Evolutionary conservation across 768 basidiomycete genomes (phyloP), one percentile per base, ranked within the genome.

Genomic region (Steccherinum ochraceum): DNA sequence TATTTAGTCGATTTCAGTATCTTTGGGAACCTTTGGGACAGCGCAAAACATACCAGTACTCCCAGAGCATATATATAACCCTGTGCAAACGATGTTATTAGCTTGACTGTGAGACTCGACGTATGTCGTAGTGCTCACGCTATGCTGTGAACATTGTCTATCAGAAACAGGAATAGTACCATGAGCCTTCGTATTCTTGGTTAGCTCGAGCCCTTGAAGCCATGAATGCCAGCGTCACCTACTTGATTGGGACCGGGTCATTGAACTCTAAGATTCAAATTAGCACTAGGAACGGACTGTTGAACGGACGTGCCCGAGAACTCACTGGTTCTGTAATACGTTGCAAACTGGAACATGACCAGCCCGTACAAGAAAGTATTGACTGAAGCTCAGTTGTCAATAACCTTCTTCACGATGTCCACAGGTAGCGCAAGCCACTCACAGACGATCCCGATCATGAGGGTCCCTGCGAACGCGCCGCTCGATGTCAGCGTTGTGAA

Each of bases 281-380:
- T 19, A 43, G 35, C 11, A 39, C 35, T 11, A 39, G 41, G 7
- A 42, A 20, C 25, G 24, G 43, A 2, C 19, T 40, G 35, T 50
- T 23, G 42, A 24, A 24, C 5, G 20, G n/a, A 11, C 5, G 3
- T 35, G 24, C 3, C 7, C 46, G 45, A 40, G 47, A 51, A 40
- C 39, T 45, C 50, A 52, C 41, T 42, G 49, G 54, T 43, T 16
- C 59, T 64, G 56, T 67, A 61, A 53, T 76, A 76, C 5, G 62
- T 54, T 5, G 66, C 63, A 53, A 75, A 76, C 51, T 74, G 72
- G 57, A 67, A 72, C 1, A 64, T 63, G 53, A 75, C 73, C 12
- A 74, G 61, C 1, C 73, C 74, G 51, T 69, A 74, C 12, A 76
- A 54, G 50, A 46, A 59, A 1, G 58, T 59, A 30, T 59, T 59